Conservation (phyloP, 192 early-diverging fungal genomes). For the Podila epicladia region DNA sequence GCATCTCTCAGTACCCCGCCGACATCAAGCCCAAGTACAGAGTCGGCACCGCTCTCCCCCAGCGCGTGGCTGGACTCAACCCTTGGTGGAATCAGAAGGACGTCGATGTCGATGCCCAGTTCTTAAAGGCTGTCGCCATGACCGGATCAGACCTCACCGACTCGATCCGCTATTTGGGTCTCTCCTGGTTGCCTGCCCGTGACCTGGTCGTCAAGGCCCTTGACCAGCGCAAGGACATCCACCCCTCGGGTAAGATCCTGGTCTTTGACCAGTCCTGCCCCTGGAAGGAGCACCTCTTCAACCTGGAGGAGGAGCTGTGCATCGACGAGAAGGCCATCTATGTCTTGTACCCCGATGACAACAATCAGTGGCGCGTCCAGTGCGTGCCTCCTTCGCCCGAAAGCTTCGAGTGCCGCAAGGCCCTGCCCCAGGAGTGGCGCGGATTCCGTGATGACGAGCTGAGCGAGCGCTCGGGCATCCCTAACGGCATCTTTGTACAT, state of each 20-base stretch:
- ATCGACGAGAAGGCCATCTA: conserved; percentile 50
- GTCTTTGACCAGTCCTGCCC: conserved; percentile 87
- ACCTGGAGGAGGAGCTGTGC: conserved; percentile 67
- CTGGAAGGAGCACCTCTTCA: conserved; percentile 93
- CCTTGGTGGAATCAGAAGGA: conserved; percentile 95
- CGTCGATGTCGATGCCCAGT: conserved; percentile 74
- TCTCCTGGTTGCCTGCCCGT: conserved; percentile 90
- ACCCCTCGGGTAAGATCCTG: conserved; percentile 82
- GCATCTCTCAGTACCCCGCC: conserved; percentile 86
- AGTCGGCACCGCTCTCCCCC: conserved; percentile 83
- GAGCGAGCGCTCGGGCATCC: conserved; percentile 76
- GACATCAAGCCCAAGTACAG: conserved; percentile 84
- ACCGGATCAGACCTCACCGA: conserved; percentile 82
- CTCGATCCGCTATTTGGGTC: conserved; percentile 73
- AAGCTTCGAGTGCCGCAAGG: conserved; percentile 47
- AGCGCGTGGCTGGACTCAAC: conserved; percentile 86
- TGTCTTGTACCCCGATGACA: conserved; percentile 34
- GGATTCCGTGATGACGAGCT: conserved; percentile 88
- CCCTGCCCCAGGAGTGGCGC: conserved; percentile 62
- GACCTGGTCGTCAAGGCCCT: conserved; percentile 84
- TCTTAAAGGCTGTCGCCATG: conserved; percentile 74
- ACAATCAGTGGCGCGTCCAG: conserved; percentile 36
- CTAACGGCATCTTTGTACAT: conserved; percentile 90
- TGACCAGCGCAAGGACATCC: conserved; percentile 60
- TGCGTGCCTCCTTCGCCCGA: conserved; percentile 33